A percentile compares a stretch with the other conserved stretches of the same genome.
Conservation (phyloP, 1,284 basidiomycete species). For the Pisolithus thermaeus region DNA sequence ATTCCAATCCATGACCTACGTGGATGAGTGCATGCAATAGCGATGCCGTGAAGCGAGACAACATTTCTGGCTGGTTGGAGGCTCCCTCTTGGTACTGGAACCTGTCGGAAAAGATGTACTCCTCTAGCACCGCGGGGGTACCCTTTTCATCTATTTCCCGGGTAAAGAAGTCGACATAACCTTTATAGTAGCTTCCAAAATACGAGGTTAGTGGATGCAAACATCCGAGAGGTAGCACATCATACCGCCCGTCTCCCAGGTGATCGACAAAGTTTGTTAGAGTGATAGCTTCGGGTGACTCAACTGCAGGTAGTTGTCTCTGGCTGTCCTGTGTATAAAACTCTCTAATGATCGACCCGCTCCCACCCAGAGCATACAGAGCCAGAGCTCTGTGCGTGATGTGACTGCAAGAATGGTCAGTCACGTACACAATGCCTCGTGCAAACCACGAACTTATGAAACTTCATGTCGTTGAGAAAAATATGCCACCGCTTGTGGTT, state of each 20-base stretch:
- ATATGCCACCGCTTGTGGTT: conserved; percentile 24
- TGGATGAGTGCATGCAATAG: conserved; percentile 27
- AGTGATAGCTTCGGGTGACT: conserved; percentile 34
- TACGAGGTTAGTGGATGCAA: background rate
- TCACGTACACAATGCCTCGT: background rate
- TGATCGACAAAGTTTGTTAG: conserved; percentile 38
- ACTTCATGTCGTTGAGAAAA: conserved; percentile 18
- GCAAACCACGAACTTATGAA: conserved; percentile 19
- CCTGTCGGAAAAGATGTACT: conserved; percentile 51
- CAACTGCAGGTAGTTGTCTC: conserved; percentile 28
- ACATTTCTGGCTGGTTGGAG: conserved; percentile 18
- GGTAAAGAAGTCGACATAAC: conserved; percentile 55
- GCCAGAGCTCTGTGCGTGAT: conserved; percentile 39
- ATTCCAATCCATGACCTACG: conserved; percentile 25
- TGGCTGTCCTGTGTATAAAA: conserved; percentile 32
- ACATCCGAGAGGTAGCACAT: background rate
- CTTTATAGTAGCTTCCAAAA: conserved; percentile 45
- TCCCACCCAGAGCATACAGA: conserved; percentile 37
- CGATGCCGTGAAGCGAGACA: conserved; percentile 21
- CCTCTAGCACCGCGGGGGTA: conserved; percentile 39
- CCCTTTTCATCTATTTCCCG: conserved; percentile 39
- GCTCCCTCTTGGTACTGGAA: conserved; percentile 37
- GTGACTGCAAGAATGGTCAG: conserved; percentile 29
- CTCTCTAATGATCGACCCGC: conserved; percentile 28
- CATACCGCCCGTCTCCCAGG: conserved; percentile 37